A percentile compares a stretch with the other conserved stretches of the same genome.
These are phyloP conservation scores for Aspergillus baeticus DNA, from an alignment of 495 filamentous ascomycete genomes.

Conservation along the genomic window DNA sequence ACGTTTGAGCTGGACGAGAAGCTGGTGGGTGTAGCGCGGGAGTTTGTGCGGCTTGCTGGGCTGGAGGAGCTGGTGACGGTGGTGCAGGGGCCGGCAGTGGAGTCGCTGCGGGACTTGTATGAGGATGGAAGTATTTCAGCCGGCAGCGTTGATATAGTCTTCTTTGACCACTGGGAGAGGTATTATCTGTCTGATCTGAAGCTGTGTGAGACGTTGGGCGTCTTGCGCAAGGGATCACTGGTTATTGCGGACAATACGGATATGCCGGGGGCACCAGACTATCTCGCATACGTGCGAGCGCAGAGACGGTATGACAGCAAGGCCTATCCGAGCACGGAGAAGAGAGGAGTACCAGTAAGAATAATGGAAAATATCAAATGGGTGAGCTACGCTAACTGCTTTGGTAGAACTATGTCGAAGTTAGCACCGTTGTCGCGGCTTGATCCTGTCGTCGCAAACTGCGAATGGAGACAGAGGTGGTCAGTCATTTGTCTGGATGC, in stretches of 20 bases:
- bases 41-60: slow-evolving; percentile 60
- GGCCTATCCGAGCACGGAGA: too few relatives aligned
- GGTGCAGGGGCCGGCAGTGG: slow-evolving; percentile 53
- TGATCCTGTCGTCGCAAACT: too few relatives aligned
- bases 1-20: slow-evolving; percentile 60
- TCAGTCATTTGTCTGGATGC: too few relatives aligned
- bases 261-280: slow-evolving; percentile 62
- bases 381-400: too few relatives aligned
- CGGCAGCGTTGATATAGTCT: slow-evolving; percentile 55
- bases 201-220: slow-evolving; percentile 58
- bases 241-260: slow-evolving; percentile 66
- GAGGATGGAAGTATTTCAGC: slow-evolving; percentile 8
- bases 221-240: slow-evolving; percentile 55
- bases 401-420: too few relatives aligned
- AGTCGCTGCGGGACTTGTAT: slow-evolving; percentile 38
- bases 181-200: slow-evolving; percentile 63
- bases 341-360: too few relatives aligned
- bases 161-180: slow-evolving; percentile 66
- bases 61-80: slow-evolving; percentile 59
- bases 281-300: slow-evolving; percentile 39
- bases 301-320: too few relatives aligned
- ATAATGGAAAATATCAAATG: too few relatives aligned
- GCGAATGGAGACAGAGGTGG: too few relatives aligned
- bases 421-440: too few relatives aligned
- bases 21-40: slow-evolving; percentile 54